Conservation (phyloP, 768 basidiomycete genomes). For the Russula sp. region DNA sequence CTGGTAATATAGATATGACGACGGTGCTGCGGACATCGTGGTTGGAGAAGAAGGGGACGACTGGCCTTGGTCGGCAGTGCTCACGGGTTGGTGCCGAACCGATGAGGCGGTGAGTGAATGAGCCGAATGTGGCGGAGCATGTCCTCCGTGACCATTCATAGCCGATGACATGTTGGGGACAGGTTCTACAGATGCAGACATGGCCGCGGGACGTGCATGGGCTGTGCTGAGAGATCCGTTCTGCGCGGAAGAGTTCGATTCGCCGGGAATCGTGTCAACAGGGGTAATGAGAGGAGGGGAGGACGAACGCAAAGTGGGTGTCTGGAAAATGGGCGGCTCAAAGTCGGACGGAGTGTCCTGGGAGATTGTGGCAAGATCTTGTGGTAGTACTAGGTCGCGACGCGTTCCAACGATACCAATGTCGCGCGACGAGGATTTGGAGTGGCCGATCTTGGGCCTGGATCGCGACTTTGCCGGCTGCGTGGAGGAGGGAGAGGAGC, state of each 20-base stretch:
- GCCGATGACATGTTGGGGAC: conserved; percentile 19
- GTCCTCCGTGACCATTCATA: conserved; percentile 10
- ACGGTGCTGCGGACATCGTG: conserved; percentile 19
- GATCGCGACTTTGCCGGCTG: neutral
- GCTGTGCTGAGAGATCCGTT: conserved; percentile 25
- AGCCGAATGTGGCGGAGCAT: conserved; percentile 2
- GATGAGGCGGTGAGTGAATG: neutral
- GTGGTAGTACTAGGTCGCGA: conserved; percentile 27
- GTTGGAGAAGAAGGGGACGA: neutral
- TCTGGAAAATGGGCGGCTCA: conserved; percentile 37
- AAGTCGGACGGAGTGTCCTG: conserved; percentile 21
- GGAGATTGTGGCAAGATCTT: conserved; percentile 19
- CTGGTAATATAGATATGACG: conserved; percentile 53
- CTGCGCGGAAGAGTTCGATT: neutral
- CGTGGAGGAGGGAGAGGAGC: neutral
- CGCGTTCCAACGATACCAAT: conserved; percentile 48
- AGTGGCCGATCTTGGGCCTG: conserved; percentile 22
- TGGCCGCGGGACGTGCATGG: conserved; percentile 21
- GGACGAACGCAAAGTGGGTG: conserved; percentile 32
- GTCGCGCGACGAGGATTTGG: conserved; percentile 42
- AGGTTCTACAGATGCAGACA: conserved; percentile 29
- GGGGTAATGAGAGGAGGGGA: conserved; percentile 26
- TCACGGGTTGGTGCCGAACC: neutral
- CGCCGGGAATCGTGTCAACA: neutral
- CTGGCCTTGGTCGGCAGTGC: conserved; percentile 1